phyloP scores from a whole-genome alignment of 352 stramenopile species.

The Thalassiosira mediterranea region DNA sequence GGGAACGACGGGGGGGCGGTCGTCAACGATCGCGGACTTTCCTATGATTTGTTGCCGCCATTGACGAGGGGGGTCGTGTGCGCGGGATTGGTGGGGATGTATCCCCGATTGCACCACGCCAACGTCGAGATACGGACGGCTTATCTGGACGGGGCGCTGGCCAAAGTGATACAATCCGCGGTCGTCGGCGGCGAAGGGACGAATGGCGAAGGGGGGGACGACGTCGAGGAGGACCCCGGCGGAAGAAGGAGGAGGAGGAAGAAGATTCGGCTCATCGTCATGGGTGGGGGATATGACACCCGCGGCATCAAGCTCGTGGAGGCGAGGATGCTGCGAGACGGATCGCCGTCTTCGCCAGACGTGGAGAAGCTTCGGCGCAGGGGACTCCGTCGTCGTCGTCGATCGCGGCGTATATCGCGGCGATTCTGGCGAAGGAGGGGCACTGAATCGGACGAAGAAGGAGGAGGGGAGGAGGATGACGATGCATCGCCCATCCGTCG shows the following conservation, averaged over 20 bases:
- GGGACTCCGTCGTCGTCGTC: conserved; percentile 3
- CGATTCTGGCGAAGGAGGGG: no score
- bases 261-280: conserved; percentile 60
- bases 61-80: conserved; percentile 49
- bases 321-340: conserved; percentile 12
- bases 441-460: no score
- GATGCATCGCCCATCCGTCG: background rate
- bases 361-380: background rate
- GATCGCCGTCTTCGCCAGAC: background rate
- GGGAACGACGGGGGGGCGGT: conserved; percentile 57
- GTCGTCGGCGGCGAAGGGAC: background rate
- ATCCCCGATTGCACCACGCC: conserved; percentile 70
- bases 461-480: no score
- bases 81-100: conserved; percentile 39
- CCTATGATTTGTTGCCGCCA: conserved; percentile 71
- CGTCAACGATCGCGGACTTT: conserved; percentile 56
- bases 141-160: conserved; percentile 64
- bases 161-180: conserved; percentile 26
- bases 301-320: conserved; percentile 62
- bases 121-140: conserved; percentile 78
- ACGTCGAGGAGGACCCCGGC: background rate
- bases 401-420: conserved; percentile 42
- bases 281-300: conserved; percentile 75
- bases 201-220: background rate
- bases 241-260: conserved; percentile 15